These are phyloP conservation scores for Acephala macrosclerotiorum DNA, from an alignment of 2,329 filamentous ascomycete species.

Conservation along the genomic window DNA sequence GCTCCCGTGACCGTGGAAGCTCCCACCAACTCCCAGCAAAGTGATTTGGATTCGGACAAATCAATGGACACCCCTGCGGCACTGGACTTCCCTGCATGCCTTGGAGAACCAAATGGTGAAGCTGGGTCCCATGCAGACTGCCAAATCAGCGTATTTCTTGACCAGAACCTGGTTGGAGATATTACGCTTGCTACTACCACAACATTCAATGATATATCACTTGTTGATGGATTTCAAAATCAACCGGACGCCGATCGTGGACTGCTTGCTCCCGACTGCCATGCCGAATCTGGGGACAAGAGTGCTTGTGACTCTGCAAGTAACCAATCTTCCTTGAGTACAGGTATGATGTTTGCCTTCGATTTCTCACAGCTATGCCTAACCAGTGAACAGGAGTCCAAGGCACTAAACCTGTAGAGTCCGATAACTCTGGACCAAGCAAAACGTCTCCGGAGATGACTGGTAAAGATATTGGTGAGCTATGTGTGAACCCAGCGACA, in stretches of 20 bases:
- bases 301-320: constrained; percentile 2
- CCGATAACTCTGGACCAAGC: constrained; percentile 3
- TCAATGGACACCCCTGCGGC: background rate
- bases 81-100: background rate
- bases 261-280: background rate
- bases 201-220: constrained; percentile 2
- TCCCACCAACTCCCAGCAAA: background rate
- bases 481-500: constrained; percentile 5
- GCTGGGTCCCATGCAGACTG: background rate
- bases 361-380: constrained; percentile 1
- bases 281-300: constrained; percentile 1
- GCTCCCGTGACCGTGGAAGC: background rate
- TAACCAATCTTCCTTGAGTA: constrained; percentile 2
- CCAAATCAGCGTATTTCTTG: background rate
- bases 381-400: constrained; percentile 1
- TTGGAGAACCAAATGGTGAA: constrained; percentile 5
- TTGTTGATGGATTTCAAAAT: background rate
- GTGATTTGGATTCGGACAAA: background rate
- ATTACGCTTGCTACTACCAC: background rate
- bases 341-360: constrained; percentile 2
- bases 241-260: constrained; percentile 2
- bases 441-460: background rate
- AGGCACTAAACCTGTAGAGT: background rate
- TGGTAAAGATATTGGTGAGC: constrained; percentile 6
- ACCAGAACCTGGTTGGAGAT: constrained; percentile 1